These are phyloP conservation scores for Syzygium aqueum DNA, from an alignment of 345 rosid species.

Conservation along the genomic window DNA sequence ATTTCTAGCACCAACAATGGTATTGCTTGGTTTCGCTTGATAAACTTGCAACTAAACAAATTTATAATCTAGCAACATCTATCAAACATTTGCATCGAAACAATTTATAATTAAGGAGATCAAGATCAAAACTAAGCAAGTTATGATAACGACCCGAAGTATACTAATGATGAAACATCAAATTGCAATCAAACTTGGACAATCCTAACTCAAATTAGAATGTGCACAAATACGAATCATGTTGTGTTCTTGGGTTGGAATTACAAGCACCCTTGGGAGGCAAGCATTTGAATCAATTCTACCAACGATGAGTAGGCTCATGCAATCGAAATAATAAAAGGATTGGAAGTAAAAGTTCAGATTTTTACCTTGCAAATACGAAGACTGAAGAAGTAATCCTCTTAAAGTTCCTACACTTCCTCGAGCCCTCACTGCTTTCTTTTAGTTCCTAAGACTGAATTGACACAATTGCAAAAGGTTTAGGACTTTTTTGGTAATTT, in stretches of 20 bases:
- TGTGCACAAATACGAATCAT: background rate
- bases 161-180: background rate
- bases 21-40: background rate
- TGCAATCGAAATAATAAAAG: background rate
- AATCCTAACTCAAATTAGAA: background rate
- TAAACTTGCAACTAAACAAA: background rate
- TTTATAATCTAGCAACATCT: background rate
- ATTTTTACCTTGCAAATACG: background rate
- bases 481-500: too few relatives aligned
- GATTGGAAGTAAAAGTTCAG: too few relatives aligned
- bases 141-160: background rate
- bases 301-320: background rate
- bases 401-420: too few relatives aligned
- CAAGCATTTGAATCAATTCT: background rate
- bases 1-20: background rate
- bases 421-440: too few relatives aligned
- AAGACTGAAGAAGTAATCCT: background rate
- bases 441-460: too few relatives aligned
- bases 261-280: background rate
- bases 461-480: too few relatives aligned
- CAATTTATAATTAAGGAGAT: background rate
- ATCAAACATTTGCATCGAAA: background rate
- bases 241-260: background rate
- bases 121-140: background rate
- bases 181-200: background rate